These are phyloP conservation scores for Melampsora occidentalis DNA, from an alignment of 1,284 basidiomycete genomes.

Conservation along the genomic window DNA sequence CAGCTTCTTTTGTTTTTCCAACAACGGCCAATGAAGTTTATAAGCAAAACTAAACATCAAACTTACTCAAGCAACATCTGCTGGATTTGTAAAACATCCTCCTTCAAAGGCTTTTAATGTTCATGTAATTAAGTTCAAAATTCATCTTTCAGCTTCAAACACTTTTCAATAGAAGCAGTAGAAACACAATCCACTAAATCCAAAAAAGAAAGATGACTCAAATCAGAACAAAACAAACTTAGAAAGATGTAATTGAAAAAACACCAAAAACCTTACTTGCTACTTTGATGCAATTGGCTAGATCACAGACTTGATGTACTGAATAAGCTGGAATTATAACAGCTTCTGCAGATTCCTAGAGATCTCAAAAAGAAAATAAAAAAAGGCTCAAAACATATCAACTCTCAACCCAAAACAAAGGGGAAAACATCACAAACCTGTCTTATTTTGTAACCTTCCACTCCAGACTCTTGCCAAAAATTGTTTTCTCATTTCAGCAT, in stretches of 20 bases:
- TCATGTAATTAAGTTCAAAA: constrained; percentile 28
- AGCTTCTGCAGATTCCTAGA: constrained; percentile 49
- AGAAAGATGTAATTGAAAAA: neutral
- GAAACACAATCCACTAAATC: constrained; percentile 41
- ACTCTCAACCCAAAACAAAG: neutral
- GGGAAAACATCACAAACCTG: constrained; percentile 9
- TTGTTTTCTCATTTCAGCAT: constrained; percentile 47
- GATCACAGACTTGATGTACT: constrained; percentile 51
- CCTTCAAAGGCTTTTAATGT: constrained; percentile 33
- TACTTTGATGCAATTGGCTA: constrained; percentile 52
- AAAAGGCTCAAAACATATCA: neutral
- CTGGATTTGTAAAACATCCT: constrained; percentile 42
- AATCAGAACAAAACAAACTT: neutral
- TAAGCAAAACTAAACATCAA: neutral
- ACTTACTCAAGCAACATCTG: constrained; percentile 42
- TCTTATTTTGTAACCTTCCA: constrained; percentile 49
- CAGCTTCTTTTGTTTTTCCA: neutral
- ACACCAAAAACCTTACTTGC: constrained; percentile 37
- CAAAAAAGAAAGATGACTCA: neutral
- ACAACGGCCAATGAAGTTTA: neutral
- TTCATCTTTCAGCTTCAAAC: constrained; percentile 32
- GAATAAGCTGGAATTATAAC: constrained; percentile 52
- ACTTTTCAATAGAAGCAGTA: constrained; percentile 26
- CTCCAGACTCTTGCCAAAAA: constrained; percentile 47
- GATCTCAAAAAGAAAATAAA: too few relatives aligned